phyloP scores from a whole-genome alignment of 208 protist species.

The Trypanosoma avium region DNA sequence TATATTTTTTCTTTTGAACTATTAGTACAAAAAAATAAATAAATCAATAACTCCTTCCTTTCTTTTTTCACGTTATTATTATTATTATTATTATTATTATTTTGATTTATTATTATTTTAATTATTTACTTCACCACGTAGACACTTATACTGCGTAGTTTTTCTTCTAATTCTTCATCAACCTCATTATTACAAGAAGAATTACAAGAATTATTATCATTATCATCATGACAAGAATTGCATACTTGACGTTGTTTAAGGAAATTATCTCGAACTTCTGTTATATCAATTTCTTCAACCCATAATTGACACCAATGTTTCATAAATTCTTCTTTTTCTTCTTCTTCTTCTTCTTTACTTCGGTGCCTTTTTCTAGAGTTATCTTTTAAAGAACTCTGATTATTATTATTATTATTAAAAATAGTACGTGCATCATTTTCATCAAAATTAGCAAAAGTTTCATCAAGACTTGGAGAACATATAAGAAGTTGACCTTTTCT shows the following conservation, averaged over 20 bases:
- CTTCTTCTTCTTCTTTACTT: neutral
- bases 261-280: constrained; percentile 14
- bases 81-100: neutral
- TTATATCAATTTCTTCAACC: constrained; percentile 27
- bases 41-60: too few relatives aligned
- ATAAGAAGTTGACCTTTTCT: constrained; percentile 58
- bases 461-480: constrained; percentile 56
- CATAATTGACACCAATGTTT: constrained; percentile 11
- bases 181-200: neutral
- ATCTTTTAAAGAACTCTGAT: neutral
- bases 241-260: neutral
- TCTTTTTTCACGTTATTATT: too few relatives aligned
- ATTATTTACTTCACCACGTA: constrained; percentile 17
- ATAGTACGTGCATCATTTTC: constrained; percentile 19
- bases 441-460: constrained; percentile 41
- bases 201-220: neutral
- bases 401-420: neutral
- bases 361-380: neutral
- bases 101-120: neutral
- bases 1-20: too few relatives aligned
- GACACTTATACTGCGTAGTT: constrained; percentile 15
- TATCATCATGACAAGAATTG: neutral
- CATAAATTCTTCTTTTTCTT: neutral
- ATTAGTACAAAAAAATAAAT: too few relatives aligned
- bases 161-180: constrained; percentile 9